Percentiles rank a stretch among this genome's conserved stretches.
Conservation (phyloP, 2,329 filamentous ascomycete species). For the Hypoxylon sp. region DNA sequence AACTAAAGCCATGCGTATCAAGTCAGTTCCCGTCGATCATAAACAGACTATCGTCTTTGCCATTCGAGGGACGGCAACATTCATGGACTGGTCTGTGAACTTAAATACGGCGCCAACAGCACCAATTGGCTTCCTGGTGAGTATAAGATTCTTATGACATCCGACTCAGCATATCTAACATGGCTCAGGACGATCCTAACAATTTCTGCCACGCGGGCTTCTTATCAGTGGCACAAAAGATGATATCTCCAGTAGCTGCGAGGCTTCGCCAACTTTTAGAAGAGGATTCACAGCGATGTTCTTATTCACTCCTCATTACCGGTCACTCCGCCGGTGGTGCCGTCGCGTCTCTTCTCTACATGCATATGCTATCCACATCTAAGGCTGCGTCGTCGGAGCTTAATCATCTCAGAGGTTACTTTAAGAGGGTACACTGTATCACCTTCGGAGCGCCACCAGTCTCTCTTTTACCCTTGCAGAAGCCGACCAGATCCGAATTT, state of each 20-base stretch:
- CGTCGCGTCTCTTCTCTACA: conserved; percentile 83
- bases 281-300: conserved; percentile 76
- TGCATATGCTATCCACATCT: conserved; percentile 80
- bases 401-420: conserved; percentile 75
- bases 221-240: conserved; percentile 79
- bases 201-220: conserved; percentile 89
- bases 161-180: conserved; percentile 31
- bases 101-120: conserved; percentile 77
- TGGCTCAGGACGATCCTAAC: conserved; percentile 73
- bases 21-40: conserved; percentile 82
- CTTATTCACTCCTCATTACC: conserved; percentile 83
- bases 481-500: conserved; percentile 64
- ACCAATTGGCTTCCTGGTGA: conserved; percentile 76
- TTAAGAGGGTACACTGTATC: conserved; percentile 85
- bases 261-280: conserved; percentile 78
- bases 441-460: conserved; percentile 89
- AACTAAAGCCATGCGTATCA: conserved; percentile 89
- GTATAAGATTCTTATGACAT: conserved; percentile 30
- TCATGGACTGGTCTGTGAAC: conserved; percentile 91
- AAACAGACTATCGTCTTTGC: conserved; percentile 86
- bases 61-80: conserved; percentile 83
- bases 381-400: conserved; percentile 75
- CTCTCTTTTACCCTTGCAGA: conserved; percentile 76
- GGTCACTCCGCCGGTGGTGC: conserved; percentile 91
- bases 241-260: conserved; percentile 80